Evolutionary conservation across 768 basidiomycete genomes (phyloP), one percentile per base, ranked within the genome.

Genomic region (Melanogaster broomeanus): DNA sequence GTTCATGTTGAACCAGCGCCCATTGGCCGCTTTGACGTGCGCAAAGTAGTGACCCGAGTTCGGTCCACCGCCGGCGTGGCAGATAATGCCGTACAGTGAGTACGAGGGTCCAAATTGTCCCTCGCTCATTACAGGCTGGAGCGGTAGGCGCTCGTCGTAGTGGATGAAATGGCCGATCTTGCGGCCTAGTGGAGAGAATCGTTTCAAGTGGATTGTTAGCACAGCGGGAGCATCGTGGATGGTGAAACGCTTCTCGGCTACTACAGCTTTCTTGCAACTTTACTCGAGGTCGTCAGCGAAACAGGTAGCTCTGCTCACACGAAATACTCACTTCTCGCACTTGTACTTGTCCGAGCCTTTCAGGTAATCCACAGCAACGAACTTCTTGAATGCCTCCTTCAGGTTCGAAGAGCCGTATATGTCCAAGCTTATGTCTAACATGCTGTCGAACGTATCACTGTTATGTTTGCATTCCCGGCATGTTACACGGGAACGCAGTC

Each of bases 31-130:
- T 66, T 85, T 90, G 61, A 97, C 84, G 61, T 83, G 86, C 16
- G 95, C 87, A 57, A 84, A 93, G 71, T 99, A 99, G 69, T 99
- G 97, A 4, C 97, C 97, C 2, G 90, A 95, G 63, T 97, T 91
- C 13, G 95, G 93, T 6, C 94, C 93, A 37, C 83, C 78, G 46
- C 97, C 97, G 11, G 90, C 90, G 67, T 99, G 97, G 58, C 85
- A 93, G 48, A 98, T 90, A 53, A 98, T 83, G 27, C 90, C 95
- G 66, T 93, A 97, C 3, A 99, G 72, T 2, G 86, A 83, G 70
- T 99, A 99, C 24, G 77, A 73, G 5, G 90, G 89, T 2, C 87
- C 87, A 59, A 79, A 82, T 66, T 85, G 79, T 1, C 80, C 86
- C 45, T 87, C 83, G 66, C 93, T 92, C 90, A 98, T 95, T 68